Percentiles rank a stretch among this genome's conserved stretches.
These are phyloP conservation scores for Tetrapisispora fleetii DNA, from an alignment of 805 yeast species.

Conservation along the genomic window DNA sequence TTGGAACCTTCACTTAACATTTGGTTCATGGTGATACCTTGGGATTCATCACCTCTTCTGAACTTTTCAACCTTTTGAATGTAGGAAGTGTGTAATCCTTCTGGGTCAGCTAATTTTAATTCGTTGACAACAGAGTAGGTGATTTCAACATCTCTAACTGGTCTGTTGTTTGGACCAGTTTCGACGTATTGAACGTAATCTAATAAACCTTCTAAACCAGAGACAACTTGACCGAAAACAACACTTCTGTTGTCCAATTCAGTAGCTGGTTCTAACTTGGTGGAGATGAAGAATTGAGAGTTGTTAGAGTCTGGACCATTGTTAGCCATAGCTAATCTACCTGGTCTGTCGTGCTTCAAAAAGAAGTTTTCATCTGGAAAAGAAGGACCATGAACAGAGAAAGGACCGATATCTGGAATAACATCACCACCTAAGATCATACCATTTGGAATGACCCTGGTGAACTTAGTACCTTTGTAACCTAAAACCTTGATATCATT, in stretches of 20 bases:
- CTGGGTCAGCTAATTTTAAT: conserved; percentile 13
- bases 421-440: conserved; percentile 90
- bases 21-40: conserved; percentile 15
- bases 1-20: conserved; percentile 5
- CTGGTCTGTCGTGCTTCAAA: conserved; percentile 57
- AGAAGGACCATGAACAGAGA: conserved; percentile 64
- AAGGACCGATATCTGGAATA: conserved; percentile 69
- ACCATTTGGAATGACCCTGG: conserved; percentile 60
- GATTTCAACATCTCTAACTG: conserved; percentile 37
- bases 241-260: conserved; percentile 59
- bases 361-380: conserved; percentile 70
- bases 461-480: conserved; percentile 57
- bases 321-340: conserved; percentile 65
- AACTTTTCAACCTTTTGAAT: conserved; percentile 16
- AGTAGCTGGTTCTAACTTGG: conserved; percentile 34
- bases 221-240: conserved; percentile 67
- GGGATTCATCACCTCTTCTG: conserved; percentile 20
- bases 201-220: conserved; percentile 51
- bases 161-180: conserved; percentile 30
- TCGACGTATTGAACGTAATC: conserved; percentile 49
- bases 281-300: conserved; percentile 62
- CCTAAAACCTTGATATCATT: conserved; percentile 24
- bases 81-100: conserved; percentile 17
- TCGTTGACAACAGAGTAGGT: conserved; percentile 26
- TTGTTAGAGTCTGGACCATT: conserved; percentile 60